These are phyloP conservation scores for Pythium coloratum DNA, from an alignment of 352 stramenopile species.

Conservation along the genomic window DNA sequence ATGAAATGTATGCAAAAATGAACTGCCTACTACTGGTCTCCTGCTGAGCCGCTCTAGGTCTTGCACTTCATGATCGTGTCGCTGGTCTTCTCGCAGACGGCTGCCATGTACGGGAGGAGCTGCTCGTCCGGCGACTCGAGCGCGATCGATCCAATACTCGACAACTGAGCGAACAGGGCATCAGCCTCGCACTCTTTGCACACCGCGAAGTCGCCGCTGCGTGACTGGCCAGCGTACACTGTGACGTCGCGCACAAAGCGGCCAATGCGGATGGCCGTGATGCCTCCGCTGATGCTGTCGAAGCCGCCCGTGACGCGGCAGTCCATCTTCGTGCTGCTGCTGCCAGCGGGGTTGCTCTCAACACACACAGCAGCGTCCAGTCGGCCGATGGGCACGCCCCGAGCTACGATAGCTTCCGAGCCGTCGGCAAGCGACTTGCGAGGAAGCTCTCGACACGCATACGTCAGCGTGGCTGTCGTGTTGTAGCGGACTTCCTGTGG, in stretches of 20 bases:
- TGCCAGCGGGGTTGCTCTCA: background rate
- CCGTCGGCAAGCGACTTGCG: constrained; percentile 10
- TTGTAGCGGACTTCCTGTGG: constrained; percentile 7
- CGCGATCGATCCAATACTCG: constrained; percentile 1
- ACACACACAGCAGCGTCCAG: constrained; percentile 11
- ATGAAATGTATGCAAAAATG: too few species aligned
- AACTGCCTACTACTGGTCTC: too few species aligned
- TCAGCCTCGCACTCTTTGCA: constrained; percentile 5
- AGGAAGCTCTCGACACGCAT: constrained; percentile 6
- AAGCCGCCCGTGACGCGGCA: constrained; percentile 16
- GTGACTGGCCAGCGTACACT: background rate
- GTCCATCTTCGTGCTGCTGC: background rate
- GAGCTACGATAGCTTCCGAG: constrained; percentile 3
- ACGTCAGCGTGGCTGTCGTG: constrained; percentile 8
- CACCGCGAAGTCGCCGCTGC: constrained; percentile 13
- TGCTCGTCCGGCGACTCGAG: constrained; percentile 9
- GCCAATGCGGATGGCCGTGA: constrained; percentile 7
- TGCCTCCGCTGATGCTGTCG: background rate
- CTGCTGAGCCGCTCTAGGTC: too few species aligned
- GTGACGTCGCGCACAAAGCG: constrained; percentile 15
- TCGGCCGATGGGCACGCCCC: background rate
- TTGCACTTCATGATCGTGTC: background rate
- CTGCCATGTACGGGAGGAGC: constrained; percentile 6
- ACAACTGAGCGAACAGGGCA: background rate
- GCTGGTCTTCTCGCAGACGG: background rate